Base-by-base conservation (phyloP, 1,284 basidiomycete species). In the Tilletia horrida region DNA sequence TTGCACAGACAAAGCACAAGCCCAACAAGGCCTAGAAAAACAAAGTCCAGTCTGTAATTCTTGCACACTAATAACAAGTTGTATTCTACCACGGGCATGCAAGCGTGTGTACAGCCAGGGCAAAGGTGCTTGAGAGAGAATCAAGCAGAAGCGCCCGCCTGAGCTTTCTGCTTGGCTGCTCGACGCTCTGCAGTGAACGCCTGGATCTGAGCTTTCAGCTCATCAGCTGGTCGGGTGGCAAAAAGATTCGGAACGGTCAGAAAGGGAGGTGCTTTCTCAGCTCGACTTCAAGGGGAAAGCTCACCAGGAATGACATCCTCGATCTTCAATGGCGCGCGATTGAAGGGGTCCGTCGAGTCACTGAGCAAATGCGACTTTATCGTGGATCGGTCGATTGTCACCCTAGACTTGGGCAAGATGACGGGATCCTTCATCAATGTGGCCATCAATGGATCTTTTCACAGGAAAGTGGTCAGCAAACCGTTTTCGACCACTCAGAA, bases 351-450 rank as follows among this genome's bases (percentile, higher is more conserved):
- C 67, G 89, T 92, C 21, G 89, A 84, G 79, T 97, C 95, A 1
- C 93, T 95, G 27, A 98, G 84, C 57, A 98, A 84, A 81, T 95
- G 93, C 1, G 93, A 91, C 79, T 97, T 96, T 85, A 99, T 98
- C 1, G 95, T 98, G 0, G 90, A 87, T 47, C 91, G 88, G 82
- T 99, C 96, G 59, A 99, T 83, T 31, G 91, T 86, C 0, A 88
- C 85, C 66, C 86, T 87, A 1, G 93, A 97, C 0, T 90, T 88
- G 0, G 96, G 96, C 62, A 99, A 83, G 50, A 88, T 88, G 68
- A 98, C 95, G 1, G 96, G 96, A 81, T 98, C 93, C 68, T 89
- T 89, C 96, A 99, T 99, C 67, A 99, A 80, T 0, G 92, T 93
- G 73, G 88, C 91, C 89, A 96, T 93, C 71, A 97, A 84, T 0